A percentile compares a stretch with the other conserved stretches of the same genome.
These are phyloP conservation scores for Ceratocystis cacaofunesta DNA, from an alignment of 2,329 filamentous ascomycete species.

Conservation along the genomic window DNA sequence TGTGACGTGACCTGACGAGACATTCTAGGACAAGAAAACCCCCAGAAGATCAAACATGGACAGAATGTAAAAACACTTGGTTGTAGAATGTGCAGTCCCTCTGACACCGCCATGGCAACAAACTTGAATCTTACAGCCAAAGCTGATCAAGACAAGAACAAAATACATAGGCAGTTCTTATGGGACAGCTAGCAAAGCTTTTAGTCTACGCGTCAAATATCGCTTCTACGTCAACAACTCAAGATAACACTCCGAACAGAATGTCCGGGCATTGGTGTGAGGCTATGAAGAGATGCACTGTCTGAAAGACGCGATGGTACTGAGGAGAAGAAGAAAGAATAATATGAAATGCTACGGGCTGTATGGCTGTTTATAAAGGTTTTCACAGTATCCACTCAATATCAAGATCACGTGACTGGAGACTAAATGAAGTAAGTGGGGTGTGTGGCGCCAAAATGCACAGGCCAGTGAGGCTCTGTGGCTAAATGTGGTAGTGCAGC, in stretches of 20 bases:
- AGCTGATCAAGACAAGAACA: constrained; percentile 19
- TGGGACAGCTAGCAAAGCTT: constrained; percentile 29
- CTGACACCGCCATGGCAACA: constrained; percentile 27
- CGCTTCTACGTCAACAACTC: constrained; percentile 48
- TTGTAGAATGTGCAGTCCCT: constrained; percentile 27
- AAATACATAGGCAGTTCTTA: constrained; percentile 43
- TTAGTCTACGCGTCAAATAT: constrained; percentile 28
- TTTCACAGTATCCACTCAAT: constrained; percentile 6
- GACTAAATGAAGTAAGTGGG: background rate
- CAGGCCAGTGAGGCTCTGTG: background rate
- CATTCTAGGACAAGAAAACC: no score
- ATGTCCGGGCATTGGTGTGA: constrained; percentile 46
- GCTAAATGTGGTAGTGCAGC: background rate
- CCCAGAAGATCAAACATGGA: background rate
- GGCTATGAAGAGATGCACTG: constrained; percentile 63
- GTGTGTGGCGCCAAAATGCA: constrained; percentile 6
- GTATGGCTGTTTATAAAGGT: constrained; percentile 16
- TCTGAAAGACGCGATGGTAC: constrained; percentile 63
- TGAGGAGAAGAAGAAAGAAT: constrained; percentile 29
- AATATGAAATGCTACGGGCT: constrained; percentile 16
- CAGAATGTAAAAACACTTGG: background rate
- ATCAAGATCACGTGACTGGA: background rate
- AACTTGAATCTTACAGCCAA: constrained; percentile 21
- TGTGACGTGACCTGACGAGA: background rate
- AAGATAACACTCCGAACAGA: constrained; percentile 47